Evolutionary conservation across 2,329 filamentous ascomycete genomes (phyloP), one percentile per base, ranked within the genome.

Genomic region (Biscogniauxia sp.): DNA sequence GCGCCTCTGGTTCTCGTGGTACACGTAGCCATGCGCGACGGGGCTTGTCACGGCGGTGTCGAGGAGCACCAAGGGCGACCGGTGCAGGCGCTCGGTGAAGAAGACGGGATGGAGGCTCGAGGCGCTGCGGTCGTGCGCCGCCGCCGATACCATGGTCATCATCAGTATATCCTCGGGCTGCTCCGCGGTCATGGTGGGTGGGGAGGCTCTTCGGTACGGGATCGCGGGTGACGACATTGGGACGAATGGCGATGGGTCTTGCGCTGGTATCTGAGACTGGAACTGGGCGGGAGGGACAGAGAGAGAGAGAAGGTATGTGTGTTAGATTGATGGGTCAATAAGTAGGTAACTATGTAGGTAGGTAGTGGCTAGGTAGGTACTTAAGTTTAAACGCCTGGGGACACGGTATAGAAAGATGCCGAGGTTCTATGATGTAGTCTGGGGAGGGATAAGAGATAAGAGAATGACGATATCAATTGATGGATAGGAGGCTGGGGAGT

Each of bases 61-160:
- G 26, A 55, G 41, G 37, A 69, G 61, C 9, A 66, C 71, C 20
- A 81, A 77, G 5, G 86, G 82, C 2, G 83, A 80, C 67, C 82
- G 84, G 60, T 82, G 83, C 55, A 91, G 76, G 56, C 81, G 80
- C 28, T 84, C 79, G 0, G 89, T 90, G 76, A 93, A 92, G 76
- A 93, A 93, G 1, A 92, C 90, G 0, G 90, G 90, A 66, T 93
- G 90, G 25, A 84, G 78, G 49, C 79, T 80, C 1, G 89, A 85
- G 9, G 84, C 78, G 71, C 89, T 69, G 45, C 63, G 63, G 9
- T 11, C 26, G 23, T 23, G 20, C 28, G 20, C 17, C 23, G 23
- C 23, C 23, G 23, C 23, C n/a, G n/a, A 2, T 7, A 7, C 28
- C 28, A 7, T 32, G 7, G 1, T 32, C 28, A 13, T 13, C 28